These are phyloP conservation scores for Gossypium mustelinum DNA, from an alignment of 345 rosid species.

Conservation along the genomic window DNA sequence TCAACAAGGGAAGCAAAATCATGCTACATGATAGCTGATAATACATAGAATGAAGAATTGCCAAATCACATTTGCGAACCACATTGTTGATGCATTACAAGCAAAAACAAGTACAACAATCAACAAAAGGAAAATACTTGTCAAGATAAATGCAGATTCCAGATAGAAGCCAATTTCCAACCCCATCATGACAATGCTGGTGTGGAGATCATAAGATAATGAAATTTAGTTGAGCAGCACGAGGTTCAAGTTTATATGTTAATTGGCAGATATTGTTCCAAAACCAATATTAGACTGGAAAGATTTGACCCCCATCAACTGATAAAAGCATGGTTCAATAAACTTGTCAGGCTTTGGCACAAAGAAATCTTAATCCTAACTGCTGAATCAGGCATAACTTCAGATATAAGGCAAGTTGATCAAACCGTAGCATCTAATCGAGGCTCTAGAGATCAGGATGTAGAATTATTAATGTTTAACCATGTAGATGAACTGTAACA, in stretches of 20 bases:
- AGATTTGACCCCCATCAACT: neutral
- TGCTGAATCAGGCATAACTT: neutral
- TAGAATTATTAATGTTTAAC: neutral
- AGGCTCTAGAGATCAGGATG: neutral
- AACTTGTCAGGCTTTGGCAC: neutral
- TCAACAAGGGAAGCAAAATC: slow-evolving; percentile 11
- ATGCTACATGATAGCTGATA: neutral
- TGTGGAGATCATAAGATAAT: neutral
- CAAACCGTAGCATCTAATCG: neutral
- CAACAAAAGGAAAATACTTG: neutral
- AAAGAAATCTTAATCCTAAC: neutral
- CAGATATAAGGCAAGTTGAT: neutral
- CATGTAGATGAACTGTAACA: neutral
- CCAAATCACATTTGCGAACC: neutral
- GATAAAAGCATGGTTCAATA: neutral
- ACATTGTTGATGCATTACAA: neutral
- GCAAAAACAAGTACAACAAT: neutral
- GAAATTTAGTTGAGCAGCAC: neutral
- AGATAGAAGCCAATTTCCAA: neutral
- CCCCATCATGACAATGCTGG: neutral
- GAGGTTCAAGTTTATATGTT: neutral
- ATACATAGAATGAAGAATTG: neutral
- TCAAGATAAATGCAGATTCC: neutral
- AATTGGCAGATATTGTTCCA: neutral
- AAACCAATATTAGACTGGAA: neutral